Evolutionary conservation across 1,139 yeast genomes (phyloP), one percentile per base, ranked within the genome.

Genomic region (Debaryomyces psychrophilus): DNA sequence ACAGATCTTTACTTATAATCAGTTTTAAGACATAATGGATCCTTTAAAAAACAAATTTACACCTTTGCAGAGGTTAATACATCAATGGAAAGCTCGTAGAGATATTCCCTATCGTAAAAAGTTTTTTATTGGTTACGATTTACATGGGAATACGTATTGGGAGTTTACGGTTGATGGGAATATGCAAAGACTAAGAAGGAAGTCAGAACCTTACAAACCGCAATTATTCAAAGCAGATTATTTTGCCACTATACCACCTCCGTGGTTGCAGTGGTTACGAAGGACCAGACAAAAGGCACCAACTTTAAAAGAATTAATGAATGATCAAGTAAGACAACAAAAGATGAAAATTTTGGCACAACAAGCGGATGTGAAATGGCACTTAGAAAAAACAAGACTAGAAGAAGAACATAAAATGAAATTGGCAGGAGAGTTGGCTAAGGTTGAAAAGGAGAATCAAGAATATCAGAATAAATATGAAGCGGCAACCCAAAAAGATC

Each of bases 61-160:
- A 12, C 62, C 63, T 37, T 64, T 70, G 62, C 73, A 67, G 57
- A 78, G 79, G 49, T 51, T 82, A 1, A 68, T 77, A 49, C 82
- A 79, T 62, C 71, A 70, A 56, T 87, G 85, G 81, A 79, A 78
- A 56, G 74, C 90, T 0, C 66, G 85, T 8, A 65, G 85, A 35
- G 79, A 72, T 44, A 75, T 87, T 5, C 95, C 95, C 0, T 82
- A 86, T 63, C 76, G 89, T 45, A 71, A 69, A 50, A 69, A 67
- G 58, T 82, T 77, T 56, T 81, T 82, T 51, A 66, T 80, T n/a
- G 82, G 96, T 8, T 87, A 87, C 60, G 96, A 88, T 59, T 71
- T 88, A 15, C 83, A 82, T 41, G 96, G 95, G 4, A 88, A 88
- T 61, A 83, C 93, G 2, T 88, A 84, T 64, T 88, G 95, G 95